A percentile compares a stretch with the other conserved stretches of the same genome.
Conservation (phyloP, 2,329 filamentous ascomycete genomes). For the Plenodomus lindquistii region DNA sequence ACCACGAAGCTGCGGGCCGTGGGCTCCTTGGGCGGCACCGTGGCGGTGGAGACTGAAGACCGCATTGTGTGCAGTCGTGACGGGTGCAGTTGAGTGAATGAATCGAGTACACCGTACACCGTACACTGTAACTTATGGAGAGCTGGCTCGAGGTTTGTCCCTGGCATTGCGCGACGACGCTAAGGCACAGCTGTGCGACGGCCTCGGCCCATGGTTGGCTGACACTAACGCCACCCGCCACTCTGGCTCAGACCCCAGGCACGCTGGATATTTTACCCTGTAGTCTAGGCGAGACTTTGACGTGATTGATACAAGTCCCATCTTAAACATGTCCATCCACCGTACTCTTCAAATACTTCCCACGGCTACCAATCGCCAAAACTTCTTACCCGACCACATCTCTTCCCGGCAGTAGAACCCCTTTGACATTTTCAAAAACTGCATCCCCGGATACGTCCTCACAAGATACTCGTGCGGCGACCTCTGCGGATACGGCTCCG, state of each 20-base stretch:
- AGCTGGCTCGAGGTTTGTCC: constrained; percentile 2
- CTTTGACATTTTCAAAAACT: not conserved
- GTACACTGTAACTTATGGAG: too few species aligned
- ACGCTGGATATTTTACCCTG: too few species aligned
- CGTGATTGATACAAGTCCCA: too few species aligned
- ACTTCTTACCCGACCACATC: not conserved
- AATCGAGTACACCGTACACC: constrained; percentile 7
- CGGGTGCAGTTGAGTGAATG: not conserved
- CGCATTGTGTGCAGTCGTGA: constrained; percentile 28
- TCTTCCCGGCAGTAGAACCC: constrained; percentile 4
- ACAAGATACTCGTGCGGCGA: not conserved
- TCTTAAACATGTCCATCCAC: too few species aligned
- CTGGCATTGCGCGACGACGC: constrained; percentile 10
- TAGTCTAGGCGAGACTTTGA: too few species aligned
- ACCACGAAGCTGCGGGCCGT: constrained; percentile 26
- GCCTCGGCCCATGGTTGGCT: constrained; percentile 13
- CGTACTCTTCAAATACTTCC: constrained; percentile 1
- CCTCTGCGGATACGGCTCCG: not conserved
- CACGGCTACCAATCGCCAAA: constrained; percentile 6
- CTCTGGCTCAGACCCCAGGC: not conserved
- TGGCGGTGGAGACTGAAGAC: constrained; percentile 44
- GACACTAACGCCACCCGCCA: constrained; percentile 1
- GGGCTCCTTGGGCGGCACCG: constrained; percentile 29
- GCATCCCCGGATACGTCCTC: not conserved
- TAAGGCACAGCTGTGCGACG: constrained; percentile 7